Evolutionary conservation across 1,284 basidiomycete genomes (phyloP).

Genomic region (Agroathelia rolfsii): DNA sequence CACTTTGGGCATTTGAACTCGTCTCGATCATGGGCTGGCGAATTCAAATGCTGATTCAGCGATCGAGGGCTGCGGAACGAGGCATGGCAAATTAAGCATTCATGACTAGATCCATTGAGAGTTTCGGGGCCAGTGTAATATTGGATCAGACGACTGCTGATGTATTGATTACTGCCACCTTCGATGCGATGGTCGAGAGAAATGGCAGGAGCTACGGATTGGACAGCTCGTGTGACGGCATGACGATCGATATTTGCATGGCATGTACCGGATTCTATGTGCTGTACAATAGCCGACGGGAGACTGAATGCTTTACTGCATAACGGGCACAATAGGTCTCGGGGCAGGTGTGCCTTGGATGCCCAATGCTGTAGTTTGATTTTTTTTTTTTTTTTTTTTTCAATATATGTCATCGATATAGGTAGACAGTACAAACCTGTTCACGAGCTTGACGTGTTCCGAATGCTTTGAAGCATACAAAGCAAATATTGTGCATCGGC

Average conservation of each 20-base stretch:
- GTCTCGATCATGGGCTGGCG: slow-evolving; percentile 26
- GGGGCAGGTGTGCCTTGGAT: slow-evolving; percentile 28
- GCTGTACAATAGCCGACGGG: slow-evolving; percentile 33
- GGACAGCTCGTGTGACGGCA: slow-evolving; percentile 24
- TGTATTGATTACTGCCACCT: slow-evolving; percentile 21
- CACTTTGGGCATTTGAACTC: slow-evolving; percentile 38
- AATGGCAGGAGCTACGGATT: slow-evolving; percentile 24
- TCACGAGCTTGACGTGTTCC: too few species aligned
- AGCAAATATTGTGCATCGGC: too few species aligned
- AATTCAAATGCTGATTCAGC: slow-evolving; percentile 25
- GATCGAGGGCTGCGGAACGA: slow-evolving; percentile 16
- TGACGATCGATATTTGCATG: slow-evolving; percentile 25
- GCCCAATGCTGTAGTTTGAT: slow-evolving; percentile 24
- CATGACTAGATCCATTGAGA: slow-evolving; percentile 28
- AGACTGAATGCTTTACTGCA: slow-evolving; percentile 32
- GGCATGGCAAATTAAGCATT: slow-evolving; percentile 28
- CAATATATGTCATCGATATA: too few species aligned
- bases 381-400: too few species aligned
- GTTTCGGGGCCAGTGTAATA: slow-evolving; percentile 30
- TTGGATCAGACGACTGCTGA: slow-evolving; percentile 24
- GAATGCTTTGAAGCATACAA: too few species aligned
- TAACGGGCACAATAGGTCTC: slow-evolving; percentile 29
- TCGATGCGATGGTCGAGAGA: slow-evolving; percentile 21
- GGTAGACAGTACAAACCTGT: too few species aligned
- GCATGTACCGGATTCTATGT: slow-evolving; percentile 37